Conservation (phyloP, 345 rosid species). For the Luvunga scandens region DNA sequence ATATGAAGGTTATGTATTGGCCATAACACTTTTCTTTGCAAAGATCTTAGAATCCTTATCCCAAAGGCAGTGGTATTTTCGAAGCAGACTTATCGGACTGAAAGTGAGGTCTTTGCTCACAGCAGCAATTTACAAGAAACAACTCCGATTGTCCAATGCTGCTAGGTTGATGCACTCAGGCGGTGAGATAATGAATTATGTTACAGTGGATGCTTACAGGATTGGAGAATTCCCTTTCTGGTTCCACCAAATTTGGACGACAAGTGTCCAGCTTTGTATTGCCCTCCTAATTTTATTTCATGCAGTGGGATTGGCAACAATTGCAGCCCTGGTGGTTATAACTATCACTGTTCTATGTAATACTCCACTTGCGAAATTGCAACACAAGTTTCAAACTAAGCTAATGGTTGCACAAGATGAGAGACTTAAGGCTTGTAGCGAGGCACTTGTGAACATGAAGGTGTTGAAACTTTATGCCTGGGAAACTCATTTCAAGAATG, state of each 20-base stretch:
- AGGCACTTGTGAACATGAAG: slow-evolving; percentile 91
- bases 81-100: slow-evolving; percentile 76
- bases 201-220: slow-evolving; percentile 87
- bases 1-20: slow-evolving; percentile 75
- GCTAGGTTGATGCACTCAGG: slow-evolving; percentile 78
- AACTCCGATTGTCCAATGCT: slow-evolving; percentile 69
- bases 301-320: slow-evolving; percentile 81
- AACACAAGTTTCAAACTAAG: slow-evolving; percentile 71
- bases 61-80: slow-evolving; percentile 91
- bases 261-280: slow-evolving; percentile 76
- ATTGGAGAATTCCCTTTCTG: slow-evolving; percentile 94
- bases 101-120: slow-evolving; percentile 75
- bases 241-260: slow-evolving; percentile 96
- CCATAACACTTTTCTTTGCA: slow-evolving; percentile 51
- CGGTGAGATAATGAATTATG: slow-evolving; percentile 90
- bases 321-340: slow-evolving; percentile 76
- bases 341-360: slow-evolving; percentile 75
- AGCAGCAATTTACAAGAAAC: slow-evolving; percentile 83
- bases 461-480: slow-evolving; percentile 91
- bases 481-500: slow-evolving; percentile 86
- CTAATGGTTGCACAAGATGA: slow-evolving; percentile 85
- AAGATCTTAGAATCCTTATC: slow-evolving; percentile 78
- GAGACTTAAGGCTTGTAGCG: slow-evolving; percentile 71
- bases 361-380: slow-evolving; percentile 90
- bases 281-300: slow-evolving; percentile 71